A percentile compares a stretch with the other conserved stretches of the same genome.
Evolutionary conservation across 1,284 basidiomycete species (phyloP).

Genomic region (Entoloma clypeatum): DNA sequence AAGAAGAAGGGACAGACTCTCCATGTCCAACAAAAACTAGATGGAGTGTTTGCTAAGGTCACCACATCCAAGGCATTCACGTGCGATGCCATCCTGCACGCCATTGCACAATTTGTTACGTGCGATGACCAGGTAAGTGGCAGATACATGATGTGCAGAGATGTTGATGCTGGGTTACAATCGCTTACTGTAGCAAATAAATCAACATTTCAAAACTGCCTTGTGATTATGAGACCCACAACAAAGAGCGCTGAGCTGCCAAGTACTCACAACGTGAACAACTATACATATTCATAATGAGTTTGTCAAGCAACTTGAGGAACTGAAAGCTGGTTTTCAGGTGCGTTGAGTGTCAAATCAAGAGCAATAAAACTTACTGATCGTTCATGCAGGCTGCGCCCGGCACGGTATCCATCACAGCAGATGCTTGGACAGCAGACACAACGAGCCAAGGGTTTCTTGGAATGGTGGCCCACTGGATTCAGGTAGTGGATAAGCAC

Average conservation of each 20-base stretch:
- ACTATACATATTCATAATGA: constrained; percentile 3
- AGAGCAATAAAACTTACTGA: no score
- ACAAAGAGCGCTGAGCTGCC: constrained; percentile 3
- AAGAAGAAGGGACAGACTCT: no score
- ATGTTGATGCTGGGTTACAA: no score
- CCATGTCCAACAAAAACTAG: no score
- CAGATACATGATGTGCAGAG: no score
- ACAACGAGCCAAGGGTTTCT: no score
- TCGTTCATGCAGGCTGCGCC: constrained; percentile 1
- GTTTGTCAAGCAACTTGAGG: constrained; percentile 2
- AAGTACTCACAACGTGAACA: background rate
- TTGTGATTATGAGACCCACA: constrained; percentile 1
- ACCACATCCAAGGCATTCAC: no score
- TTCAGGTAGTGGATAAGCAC: background rate
- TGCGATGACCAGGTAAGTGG: no score
- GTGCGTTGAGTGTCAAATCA: no score
- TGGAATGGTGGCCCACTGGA: constrained; percentile 4
- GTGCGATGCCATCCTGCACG: background rate
- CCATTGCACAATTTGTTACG: background rate
- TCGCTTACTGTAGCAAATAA: constrained; percentile 1
- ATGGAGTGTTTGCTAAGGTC: no score
- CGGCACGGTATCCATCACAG: background rate
- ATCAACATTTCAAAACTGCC: background rate
- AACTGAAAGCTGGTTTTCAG: no score
- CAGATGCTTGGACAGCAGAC: background rate